Evolutionary conservation across 495 filamentous ascomycete genomes (phyloP).

Genomic region (Penicillium macrosclerotiorum): DNA sequence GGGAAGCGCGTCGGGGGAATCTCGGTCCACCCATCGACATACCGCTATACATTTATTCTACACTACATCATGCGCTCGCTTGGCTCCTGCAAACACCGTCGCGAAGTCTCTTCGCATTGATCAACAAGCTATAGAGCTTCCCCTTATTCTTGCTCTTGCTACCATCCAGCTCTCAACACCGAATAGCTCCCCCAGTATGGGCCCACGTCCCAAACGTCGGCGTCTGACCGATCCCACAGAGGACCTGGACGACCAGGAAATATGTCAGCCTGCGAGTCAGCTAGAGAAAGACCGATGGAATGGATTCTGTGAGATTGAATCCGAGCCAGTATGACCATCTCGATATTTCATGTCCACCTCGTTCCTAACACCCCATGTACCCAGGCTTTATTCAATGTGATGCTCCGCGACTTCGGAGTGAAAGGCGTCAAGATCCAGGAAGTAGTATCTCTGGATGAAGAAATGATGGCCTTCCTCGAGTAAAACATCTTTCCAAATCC

Average conservation of each 20-base stretch:
- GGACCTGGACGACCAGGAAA: conserved; percentile 18
- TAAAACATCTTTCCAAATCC: conserved; percentile 28
- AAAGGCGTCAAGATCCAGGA: conserved; percentile 73
- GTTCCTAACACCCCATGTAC: conserved; percentile 1
- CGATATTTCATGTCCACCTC: not conserved
- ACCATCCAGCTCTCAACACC: too few species aligned
- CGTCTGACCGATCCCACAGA: conserved; percentile 23
- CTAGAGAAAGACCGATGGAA: conserved; percentile 55
- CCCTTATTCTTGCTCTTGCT: too few species aligned
- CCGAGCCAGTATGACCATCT: conserved; percentile 67
- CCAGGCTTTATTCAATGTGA: conserved; percentile 79
- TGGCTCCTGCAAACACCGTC: not conserved
- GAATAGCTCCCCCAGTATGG: conserved; percentile 27
- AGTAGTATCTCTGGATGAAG: conserved; percentile 70
- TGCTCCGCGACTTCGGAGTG: conserved; percentile 76
- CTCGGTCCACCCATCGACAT: conserved; percentile 25
- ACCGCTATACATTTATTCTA: conserved; percentile 16
- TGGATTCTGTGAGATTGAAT: conserved; percentile 88
- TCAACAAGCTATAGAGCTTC: not conserved
- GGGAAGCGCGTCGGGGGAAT: conserved; percentile 31
- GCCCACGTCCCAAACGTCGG: conserved; percentile 32
- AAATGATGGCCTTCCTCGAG: conserved; percentile 63
- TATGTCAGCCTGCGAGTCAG: conserved; percentile 35
- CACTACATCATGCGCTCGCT: not conserved
- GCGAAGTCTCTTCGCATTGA: not conserved